Base-by-base conservation (phyloP, 2,329 filamentous ascomycete species). In the Aspergillus quadrilineatus region DNA sequence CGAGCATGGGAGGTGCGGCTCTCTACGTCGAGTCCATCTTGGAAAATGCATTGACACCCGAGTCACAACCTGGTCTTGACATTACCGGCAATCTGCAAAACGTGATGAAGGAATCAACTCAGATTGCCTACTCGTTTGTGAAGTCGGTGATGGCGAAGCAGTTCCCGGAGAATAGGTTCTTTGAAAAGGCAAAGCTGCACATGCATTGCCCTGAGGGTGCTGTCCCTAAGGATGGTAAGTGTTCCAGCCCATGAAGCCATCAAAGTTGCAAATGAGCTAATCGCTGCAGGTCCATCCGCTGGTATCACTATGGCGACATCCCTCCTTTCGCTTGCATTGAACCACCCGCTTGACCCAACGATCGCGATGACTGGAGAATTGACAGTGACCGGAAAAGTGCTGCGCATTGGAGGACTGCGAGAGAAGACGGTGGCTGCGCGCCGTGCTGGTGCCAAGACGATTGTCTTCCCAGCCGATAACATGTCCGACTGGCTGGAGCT, bases 221-320 rank as follows among this genome's bases (percentile, higher is more conserved):
- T 7, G 92, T 97, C 55, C 90, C 89, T 65, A 99, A 99, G 77
- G 94, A 99, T 71, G 94, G 79, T 74, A 73, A 60, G 75, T 70
- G 41, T n/a, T 47, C 29, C 22, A 10, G 12, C 29, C 39, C 29
- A 53, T 26, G 37, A 42, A 29, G 30, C 17, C 37, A 55, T 37
- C 6, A n/a, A 9, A 22, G n/a, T 22, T 26, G 6, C n/a, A 36
- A 32, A 55, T 64, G 44, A 58, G 65, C 54, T 42, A 48, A 55
- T 46, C 30, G 32, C 43, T 52, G 39, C 43, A 79, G 77, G 89
- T 0, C 90, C 90, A 4, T 92, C 89, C 47, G 94, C 94, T 17
- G 94, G 94, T 71, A 94, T 99, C 69, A 99, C 94, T 6, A 99
- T 99, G 94, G 89, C 94, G n/a, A 96, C 92, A 6, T 92, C 89